Base-by-base conservation (phyloP, 495 filamentous ascomycete genomes). In the Immersiella caudata region DNA sequence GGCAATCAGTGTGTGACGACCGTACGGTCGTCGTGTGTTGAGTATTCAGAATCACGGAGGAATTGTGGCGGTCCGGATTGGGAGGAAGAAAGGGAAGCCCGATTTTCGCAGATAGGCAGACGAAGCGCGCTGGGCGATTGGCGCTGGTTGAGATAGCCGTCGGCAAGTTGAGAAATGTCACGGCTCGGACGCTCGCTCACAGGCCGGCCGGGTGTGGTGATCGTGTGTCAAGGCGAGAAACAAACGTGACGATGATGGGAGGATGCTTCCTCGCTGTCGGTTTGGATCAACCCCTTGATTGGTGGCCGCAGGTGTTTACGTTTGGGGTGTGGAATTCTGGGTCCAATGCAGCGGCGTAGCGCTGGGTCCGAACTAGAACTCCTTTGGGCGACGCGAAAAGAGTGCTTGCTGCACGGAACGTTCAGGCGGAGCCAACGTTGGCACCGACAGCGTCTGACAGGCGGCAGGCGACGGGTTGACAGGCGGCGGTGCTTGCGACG, bases 301-400 rank as follows among this genome's bases (percentile, higher is more conserved):
- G 69, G 66, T 57, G 51, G 61, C 49, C 16, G 40, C 40, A 46
- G 40, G 69, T 62, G 56, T 65, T 69, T 65, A 60, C 50, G 60
- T 68, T 71, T 65, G 58, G 62, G 52, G 25, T 36, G 46, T 65
- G 66, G 55, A 51, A 65, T 35, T 60, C 60, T 33, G 24, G 63
- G 33, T 46, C 50, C 61, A 46, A 46, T 49, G 66, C 52, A 63
- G 69, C 68, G 69, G 69, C 68, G 68, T 68, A 65, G 67, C 69
- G 67, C 67, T 62, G 65, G 64, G 60, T 55, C 66, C 60, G 59
- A 65, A 70, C 55, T 60, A 57, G n/a, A 40, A 24, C 29, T 9
- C 16, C 33, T 59, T 55, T 26, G 52, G 29, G 56, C 14, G 36
- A 40, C 35, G 29, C 27, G 24, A 49, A 46, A 35, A 49, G 63